Percentiles rank a stretch among this genome's conserved stretches.
These are phyloP conservation scores for Phytophthora ramorum DNA, from an alignment of 352 stramenopile genomes.

Conservation along the genomic window DNA sequence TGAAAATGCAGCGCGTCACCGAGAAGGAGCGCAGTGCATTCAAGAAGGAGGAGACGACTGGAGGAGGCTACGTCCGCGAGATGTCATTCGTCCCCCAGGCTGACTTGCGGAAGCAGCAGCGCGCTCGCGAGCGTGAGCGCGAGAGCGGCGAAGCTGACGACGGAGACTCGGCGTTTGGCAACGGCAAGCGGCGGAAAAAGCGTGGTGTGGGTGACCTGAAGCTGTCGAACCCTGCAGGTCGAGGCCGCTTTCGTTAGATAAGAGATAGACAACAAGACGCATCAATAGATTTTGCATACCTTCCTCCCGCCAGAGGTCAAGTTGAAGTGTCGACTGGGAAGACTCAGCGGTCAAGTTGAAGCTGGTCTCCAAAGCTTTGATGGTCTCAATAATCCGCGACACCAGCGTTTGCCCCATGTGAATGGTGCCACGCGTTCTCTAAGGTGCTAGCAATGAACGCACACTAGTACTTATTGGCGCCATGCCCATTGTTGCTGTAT, in stretches of 20 bases:
- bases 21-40: conserved; percentile 83
- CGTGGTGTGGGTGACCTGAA: conserved; percentile 81
- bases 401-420: neutral
- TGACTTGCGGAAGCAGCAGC: conserved; percentile 64
- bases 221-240: conserved; percentile 50
- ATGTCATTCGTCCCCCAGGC: conserved; percentile 82
- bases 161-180: conserved; percentile 27
- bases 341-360: neutral
- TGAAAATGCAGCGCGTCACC: conserved; percentile 75
- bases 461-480: neutral
- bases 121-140: conserved; percentile 37
- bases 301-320: neutral
- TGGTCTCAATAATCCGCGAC: too few relatives aligned
- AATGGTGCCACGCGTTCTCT: neutral
- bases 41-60: conserved; percentile 81
- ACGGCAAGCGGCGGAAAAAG: conserved; percentile 73
- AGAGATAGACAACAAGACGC: conserved; percentile 20
- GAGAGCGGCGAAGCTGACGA: conserved; percentile 25
- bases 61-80: conserved; percentile 83
- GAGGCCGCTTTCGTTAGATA: conserved; percentile 73
- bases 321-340: neutral
- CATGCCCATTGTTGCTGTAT: too few relatives aligned
- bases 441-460: neutral
- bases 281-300: conserved; percentile 29
- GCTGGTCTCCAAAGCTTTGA: neutral